phyloP scores from a whole-genome alignment of 2,329 filamentous ascomycete genomes.

The Nothomitra cinnamomea region DNA sequence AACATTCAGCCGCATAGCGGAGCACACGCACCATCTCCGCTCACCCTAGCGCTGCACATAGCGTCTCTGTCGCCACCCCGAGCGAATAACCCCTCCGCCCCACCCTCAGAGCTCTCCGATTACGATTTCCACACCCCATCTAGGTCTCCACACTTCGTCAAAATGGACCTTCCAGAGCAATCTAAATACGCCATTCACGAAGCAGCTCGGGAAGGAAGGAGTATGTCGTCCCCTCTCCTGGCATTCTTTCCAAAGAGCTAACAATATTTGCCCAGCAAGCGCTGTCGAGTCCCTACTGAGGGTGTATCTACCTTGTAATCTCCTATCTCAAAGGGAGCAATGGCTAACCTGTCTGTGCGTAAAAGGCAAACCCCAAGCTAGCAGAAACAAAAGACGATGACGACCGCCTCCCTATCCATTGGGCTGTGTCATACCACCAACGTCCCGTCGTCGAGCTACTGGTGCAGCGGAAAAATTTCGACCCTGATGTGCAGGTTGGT shows the following conservation, averaged over 20 bases:
- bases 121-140: too few species aligned
- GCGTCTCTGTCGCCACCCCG: background rate
- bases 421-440: conserved; percentile 76
- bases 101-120: background rate
- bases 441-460: conserved; percentile 58
- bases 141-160: conserved; percentile 5
- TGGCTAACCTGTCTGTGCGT: conserved; percentile 4
- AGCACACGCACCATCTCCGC: background rate
- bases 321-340: background rate
- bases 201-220: conserved; percentile 67
- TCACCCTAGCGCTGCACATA: background rate
- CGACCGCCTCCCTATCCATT: conserved; percentile 80
- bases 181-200: conserved; percentile 73
- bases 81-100: background rate
- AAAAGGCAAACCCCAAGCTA: conserved; percentile 61
- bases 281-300: conserved; percentile 59
- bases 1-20: background rate
- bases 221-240: conserved; percentile 30
- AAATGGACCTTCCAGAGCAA: conserved; percentile 11
- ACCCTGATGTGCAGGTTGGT: conserved; percentile 59
- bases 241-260: conserved; percentile 10
- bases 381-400: conserved; percentile 63
- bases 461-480: conserved; percentile 53
- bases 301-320: conserved; percentile 26
- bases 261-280: conserved; percentile 31